Base-by-base conservation (phyloP, 768 basidiomycete species). In the Macrolepiota albuminosa region DNA sequence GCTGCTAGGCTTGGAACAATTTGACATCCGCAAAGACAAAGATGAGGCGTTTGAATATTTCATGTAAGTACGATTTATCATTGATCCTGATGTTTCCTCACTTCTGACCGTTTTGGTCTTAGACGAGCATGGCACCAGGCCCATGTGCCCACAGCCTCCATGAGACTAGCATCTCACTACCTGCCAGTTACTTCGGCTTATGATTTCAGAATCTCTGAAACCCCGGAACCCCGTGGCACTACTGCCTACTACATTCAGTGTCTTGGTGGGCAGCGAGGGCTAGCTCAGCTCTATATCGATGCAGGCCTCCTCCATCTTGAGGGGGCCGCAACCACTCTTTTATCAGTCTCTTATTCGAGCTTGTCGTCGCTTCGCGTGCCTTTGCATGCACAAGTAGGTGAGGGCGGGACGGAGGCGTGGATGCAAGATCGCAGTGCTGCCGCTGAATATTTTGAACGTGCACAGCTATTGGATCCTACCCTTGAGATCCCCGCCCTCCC, bases 51-150 rank as follows among this genome's bases (percentile, higher is more conserved):
- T 93, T 63, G 90, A 92, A 73, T 90, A 81, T 64, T 89, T 91
- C 64, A 70, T 90, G 90, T 88, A 67, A 69, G 89, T 80, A 40
- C 21, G 11, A 24, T 49, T 6, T 51, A 49, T 61, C 6, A 3
- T 48, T 14, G 56, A 50, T 14, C 48, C 54, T 53, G 37, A 58
- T 47, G 43, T 40, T 42, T 39, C 3, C 49, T n/a, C 24, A 26
- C 49, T 49, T 53, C 55, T 62, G 61, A 60, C 50, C 14, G 49
- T 40, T 18, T 34, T 34, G 45, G 45, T 59, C 18, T 26, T 65
- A 93, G 91, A 63, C 90, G 89, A 52, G 89, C 90, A 37, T 93
- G 91, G 91, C 86, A 86, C 55, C 88, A 88, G 69, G 83, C 86
- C 3, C 88, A 84, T 69, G 75, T 86, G 6, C 88, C 90, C 6